Percentiles rank a stretch among this genome's conserved stretches.
These are phyloP conservation scores for Mixia osmundae DNA, from an alignment of 1,284 basidiomycete genomes.

Conservation along the genomic window DNA sequence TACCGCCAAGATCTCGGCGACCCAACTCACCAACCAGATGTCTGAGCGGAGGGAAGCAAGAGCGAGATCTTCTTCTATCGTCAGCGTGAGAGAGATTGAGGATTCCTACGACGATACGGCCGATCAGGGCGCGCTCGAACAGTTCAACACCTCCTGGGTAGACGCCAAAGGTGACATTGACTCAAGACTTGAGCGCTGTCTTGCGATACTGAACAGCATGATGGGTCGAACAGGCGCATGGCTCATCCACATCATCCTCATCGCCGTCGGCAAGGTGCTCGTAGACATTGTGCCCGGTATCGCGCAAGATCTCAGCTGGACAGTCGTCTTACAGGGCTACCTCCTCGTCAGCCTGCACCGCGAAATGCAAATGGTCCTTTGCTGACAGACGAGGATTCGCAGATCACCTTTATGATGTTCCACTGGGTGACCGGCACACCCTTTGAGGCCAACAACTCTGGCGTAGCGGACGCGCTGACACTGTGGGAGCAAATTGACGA, in stretches of 20 bases:
- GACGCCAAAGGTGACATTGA: constrained; percentile 64
- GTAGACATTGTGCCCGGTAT: constrained; percentile 87
- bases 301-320: constrained; percentile 86
- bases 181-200: neutral
- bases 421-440: constrained; percentile 95
- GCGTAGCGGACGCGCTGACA: constrained; percentile 90
- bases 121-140: constrained; percentile 27
- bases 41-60: too few species aligned
- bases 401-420: constrained; percentile 96
- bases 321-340: constrained; percentile 76
- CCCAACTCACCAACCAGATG: too few species aligned
- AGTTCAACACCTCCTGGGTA: constrained; percentile 95
- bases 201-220: neutral
- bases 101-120: constrained; percentile 25
- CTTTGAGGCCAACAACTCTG: constrained; percentile 44
- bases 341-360: constrained; percentile 41
- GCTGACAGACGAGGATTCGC: constrained; percentile 1
- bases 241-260: constrained; percentile 89
- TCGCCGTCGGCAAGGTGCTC: constrained; percentile 68
- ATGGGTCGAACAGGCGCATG: constrained; percentile 47
- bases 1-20: too few species aligned
- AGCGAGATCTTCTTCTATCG: constrained; percentile 18
- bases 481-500: constrained; percentile 99
- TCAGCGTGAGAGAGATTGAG: constrained; percentile 24
- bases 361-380: neutral